Evolutionary conservation across 2,329 filamentous ascomycete species (phyloP).

Genomic region (Alternaria consortialis): DNA sequence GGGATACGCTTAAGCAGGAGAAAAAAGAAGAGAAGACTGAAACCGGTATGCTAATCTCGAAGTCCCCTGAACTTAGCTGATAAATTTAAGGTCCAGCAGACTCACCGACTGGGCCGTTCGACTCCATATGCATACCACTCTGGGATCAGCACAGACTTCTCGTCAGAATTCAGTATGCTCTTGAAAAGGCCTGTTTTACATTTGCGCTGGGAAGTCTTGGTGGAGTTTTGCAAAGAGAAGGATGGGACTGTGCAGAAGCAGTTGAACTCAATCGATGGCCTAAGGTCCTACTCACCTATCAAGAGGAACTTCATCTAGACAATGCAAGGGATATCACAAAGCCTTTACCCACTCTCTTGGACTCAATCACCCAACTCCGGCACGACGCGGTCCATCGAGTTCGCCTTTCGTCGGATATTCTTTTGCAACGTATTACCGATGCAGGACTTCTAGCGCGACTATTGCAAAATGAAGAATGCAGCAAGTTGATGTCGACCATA

Average conservation of each 20-base stretch:
- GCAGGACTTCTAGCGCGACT: not conserved
- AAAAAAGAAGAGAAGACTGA: not conserved
- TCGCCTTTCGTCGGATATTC: not conserved
- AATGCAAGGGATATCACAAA: not conserved
- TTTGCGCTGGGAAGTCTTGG: not conserved
- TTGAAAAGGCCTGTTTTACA: conserved; percentile 1
- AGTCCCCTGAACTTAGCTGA: not conserved
- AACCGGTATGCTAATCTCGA: not conserved
- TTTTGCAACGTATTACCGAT: not conserved
- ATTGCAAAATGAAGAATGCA: not conserved
- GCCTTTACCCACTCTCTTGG: not conserved
- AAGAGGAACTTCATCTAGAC: not conserved
- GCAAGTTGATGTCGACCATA: not conserved
- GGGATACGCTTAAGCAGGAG: not conserved
- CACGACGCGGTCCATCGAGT: conserved; percentile 6
- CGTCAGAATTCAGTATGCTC: not conserved
- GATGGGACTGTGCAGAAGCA: conserved; percentile 10
- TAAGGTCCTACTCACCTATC: not conserved
- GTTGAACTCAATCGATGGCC: conserved; percentile 1
- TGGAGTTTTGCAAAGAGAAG: not conserved
- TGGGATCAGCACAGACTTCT: conserved; percentile 8
- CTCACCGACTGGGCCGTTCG: not conserved
- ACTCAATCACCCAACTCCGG: not conserved
- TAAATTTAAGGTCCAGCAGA: not conserved
- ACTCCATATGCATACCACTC: not conserved